A percentile compares a stretch with the other conserved stretches of the same genome.
phyloP scores from a whole-genome alignment of 177 flowering plant genomes.

The Vitis hybrid region DNA sequence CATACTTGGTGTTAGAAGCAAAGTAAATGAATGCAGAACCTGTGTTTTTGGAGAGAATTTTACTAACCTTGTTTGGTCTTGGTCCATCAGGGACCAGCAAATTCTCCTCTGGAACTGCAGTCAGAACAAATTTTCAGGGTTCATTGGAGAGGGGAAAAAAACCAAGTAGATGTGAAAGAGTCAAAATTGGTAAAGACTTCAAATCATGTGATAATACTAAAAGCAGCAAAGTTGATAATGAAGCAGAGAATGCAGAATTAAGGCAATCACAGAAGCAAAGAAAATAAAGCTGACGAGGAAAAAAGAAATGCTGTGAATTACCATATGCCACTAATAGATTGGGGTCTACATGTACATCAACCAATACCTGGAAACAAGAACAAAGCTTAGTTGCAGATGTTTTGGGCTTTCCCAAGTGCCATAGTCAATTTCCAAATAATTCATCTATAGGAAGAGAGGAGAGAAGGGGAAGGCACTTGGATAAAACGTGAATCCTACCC shows the following conservation, averaged over 20 bases:
- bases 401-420: too few relatives aligned
- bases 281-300: not conserved
- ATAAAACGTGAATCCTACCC: too few relatives aligned
- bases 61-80: constrained; percentile 76
- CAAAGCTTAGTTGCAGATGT: not conserved
- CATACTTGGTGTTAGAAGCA: not conserved
- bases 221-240: too few relatives aligned
- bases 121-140: not conserved
- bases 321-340: constrained; percentile 88
- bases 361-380: constrained; percentile 69
- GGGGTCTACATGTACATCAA: constrained; percentile 79
- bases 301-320: constrained; percentile 26
- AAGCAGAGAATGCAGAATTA: not conserved
- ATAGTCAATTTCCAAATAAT: too few relatives aligned
- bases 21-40: not conserved
- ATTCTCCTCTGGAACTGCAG: constrained; percentile 92
- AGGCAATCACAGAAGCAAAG: not conserved
- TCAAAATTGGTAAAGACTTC: too few relatives aligned
- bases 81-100: constrained; percentile 63
- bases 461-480: too few relatives aligned
- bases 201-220: too few relatives aligned
- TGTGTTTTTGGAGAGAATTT: not conserved
- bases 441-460: too few relatives aligned
- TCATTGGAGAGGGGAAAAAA: not conserved
- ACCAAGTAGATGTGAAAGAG: too few relatives aligned